Evolutionary conservation across 192 early-diverging fungal genomes (phyloP).

Genomic region (Coemansia sp.): DNA sequence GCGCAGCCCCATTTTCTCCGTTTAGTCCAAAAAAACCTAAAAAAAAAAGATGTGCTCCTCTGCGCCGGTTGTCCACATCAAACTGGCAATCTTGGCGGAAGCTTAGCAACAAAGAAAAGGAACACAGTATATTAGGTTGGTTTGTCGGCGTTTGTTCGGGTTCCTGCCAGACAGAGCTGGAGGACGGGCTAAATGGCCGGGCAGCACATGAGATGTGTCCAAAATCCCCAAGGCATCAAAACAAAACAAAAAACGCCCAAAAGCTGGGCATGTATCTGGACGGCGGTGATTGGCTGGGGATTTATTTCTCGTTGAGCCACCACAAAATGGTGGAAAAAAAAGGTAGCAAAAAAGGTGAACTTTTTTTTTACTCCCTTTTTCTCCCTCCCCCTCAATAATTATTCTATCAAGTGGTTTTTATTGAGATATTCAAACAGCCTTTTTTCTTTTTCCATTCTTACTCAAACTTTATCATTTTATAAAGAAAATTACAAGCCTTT

Average conservation of each 20-base stretch:
- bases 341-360: neutral
- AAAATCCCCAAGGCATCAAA: neutral
- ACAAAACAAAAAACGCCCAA: neutral
- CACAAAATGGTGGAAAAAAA: neutral
- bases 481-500: neutral
- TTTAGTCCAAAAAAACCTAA: too few species aligned
- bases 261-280: neutral
- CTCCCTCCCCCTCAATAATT: neutral
- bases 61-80: too few species aligned
- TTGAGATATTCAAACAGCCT: slow-evolving; percentile 2
- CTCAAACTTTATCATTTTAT: neutral
- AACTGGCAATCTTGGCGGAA: too few species aligned
- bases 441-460: slow-evolving; percentile 7
- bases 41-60: too few species aligned
- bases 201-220: neutral
- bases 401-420: neutral
- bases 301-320: neutral
- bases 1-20: too few species aligned
- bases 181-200: too few species aligned
- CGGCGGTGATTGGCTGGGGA: neutral
- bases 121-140: too few species aligned
- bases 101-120: too few species aligned
- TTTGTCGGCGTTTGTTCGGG: too few species aligned
- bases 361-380: neutral
- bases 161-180: too few species aligned